Conservation (phyloP, 78 protist genomes). For the Dictyostelium brefeldianum region DNA sequence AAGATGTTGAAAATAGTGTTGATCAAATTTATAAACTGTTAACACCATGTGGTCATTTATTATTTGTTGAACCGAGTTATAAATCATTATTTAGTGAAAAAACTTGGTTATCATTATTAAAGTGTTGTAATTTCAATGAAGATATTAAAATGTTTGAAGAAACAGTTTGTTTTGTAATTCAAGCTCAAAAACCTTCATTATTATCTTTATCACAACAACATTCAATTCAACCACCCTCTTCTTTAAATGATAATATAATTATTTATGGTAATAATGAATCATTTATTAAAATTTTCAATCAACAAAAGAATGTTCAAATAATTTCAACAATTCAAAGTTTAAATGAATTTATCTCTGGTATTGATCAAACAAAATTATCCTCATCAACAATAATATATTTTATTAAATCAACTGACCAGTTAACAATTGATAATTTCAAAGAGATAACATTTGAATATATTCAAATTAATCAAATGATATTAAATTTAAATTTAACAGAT, state of each 20-base stretch:
- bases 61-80: not conserved
- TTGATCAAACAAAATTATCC: not conserved
- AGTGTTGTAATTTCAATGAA: not conserved
- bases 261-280: not conserved
- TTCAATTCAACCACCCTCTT: not conserved
- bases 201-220: not conserved
- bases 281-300: not conserved
- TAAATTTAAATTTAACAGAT: not conserved
- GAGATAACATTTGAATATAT: constrained; percentile 23
- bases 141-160: not conserved
- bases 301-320: not conserved
- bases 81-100: not conserved
- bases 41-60: not conserved
- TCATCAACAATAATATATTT: not conserved
- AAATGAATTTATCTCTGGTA: not conserved
- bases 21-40: not conserved
- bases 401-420: not conserved
- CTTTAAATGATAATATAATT: not conserved
- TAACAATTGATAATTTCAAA: not conserved
- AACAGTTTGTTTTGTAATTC: not conserved
- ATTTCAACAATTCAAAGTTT: not conserved
- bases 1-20: not conserved
- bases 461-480: constrained; percentile 16
- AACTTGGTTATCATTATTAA: not conserved
- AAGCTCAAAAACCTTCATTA: constrained; percentile 1